phyloP scores from a whole-genome alignment of 2,329 filamentous ascomycete genomes.

The Monosporascus sp. region DNA sequence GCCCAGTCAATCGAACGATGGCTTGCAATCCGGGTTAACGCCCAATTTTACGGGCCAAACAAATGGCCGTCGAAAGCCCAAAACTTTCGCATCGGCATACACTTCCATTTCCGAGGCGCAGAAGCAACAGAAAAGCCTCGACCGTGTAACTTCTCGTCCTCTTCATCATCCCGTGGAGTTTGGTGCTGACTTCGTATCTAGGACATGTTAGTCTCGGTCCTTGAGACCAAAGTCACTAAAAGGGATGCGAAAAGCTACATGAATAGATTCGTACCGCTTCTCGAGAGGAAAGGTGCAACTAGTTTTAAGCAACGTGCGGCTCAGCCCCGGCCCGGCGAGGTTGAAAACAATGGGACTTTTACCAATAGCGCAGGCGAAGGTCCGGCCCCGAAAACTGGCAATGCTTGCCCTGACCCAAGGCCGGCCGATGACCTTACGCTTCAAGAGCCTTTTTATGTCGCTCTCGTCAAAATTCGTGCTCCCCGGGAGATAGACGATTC shows the following conservation, averaged over 20 bases:
- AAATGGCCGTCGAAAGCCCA: slow-evolving; percentile 20
- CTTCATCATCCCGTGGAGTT: background rate
- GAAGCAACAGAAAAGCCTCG: slow-evolving; percentile 41
- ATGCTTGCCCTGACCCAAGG: slow-evolving; percentile 8
- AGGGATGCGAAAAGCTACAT: slow-evolving; percentile 90
- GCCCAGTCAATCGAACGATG: slow-evolving; percentile 14
- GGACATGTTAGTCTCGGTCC: slow-evolving; percentile 81
- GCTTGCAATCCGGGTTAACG: slow-evolving; percentile 16
- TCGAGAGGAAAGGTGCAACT: slow-evolving; percentile 28
- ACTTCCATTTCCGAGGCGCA: slow-evolving; percentile 38
- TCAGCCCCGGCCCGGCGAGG: slow-evolving; percentile 19
- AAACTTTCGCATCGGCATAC: slow-evolving; percentile 27
- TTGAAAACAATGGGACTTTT: background rate
- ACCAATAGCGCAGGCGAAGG: slow-evolving; percentile 3
- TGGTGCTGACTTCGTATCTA: slow-evolving; percentile 29
- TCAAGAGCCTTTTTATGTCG: slow-evolving; percentile 55
- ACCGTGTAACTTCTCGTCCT: slow-evolving; percentile 35
- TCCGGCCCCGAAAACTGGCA: slow-evolving; percentile 1
- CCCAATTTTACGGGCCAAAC: slow-evolving; percentile 16
- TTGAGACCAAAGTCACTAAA: slow-evolving; percentile 86
- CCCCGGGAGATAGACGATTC: slow-evolving; percentile 66
- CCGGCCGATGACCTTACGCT: slow-evolving; percentile 40
- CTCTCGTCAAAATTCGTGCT: slow-evolving; percentile 76
- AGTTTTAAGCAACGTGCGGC: slow-evolving; percentile 25
- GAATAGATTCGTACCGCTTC: slow-evolving; percentile 62